Conservation (phyloP, 352 stramenopile genomes). For the Globisporangium lucens region DNA sequence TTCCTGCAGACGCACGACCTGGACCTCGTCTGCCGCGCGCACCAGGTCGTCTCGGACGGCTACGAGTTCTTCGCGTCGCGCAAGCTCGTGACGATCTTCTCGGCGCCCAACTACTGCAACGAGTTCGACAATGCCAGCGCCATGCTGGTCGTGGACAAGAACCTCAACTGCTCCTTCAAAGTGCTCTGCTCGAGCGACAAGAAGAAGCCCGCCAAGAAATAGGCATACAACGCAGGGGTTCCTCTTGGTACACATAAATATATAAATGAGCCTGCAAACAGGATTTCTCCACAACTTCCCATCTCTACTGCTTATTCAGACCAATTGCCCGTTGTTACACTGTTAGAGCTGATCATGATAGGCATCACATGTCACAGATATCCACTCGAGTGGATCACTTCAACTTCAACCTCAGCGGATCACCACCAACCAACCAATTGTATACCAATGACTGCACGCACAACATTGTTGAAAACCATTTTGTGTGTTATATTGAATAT, state of each 20-base stretch:
- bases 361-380: conserved; percentile 1
- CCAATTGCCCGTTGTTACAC: no score
- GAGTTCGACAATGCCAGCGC: conserved; percentile 99
- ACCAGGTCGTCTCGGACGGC: conserved; percentile 99
- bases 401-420: no score
- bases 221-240: neutral
- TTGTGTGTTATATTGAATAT: neutral
- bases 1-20: conserved; percentile 97
- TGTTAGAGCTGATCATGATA: no score
- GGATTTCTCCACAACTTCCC: no score
- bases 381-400: neutral
- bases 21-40: conserved; percentile 96
- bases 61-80: conserved; percentile 99
- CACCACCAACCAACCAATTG: neutral
- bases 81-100: conserved; percentile 99
- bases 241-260: no score
- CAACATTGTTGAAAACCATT: neutral
- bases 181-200: conserved; percentile 77
- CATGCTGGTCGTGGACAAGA: conserved; percentile 78
- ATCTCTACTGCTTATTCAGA: no score
- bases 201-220: conserved; percentile 47
- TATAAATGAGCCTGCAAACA: no score
- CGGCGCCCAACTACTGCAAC: conserved; percentile 99
- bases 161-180: conserved; percentile 79
- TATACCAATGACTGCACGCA: neutral